phyloP scores from a whole-genome alignment of 164 flowering plant species.

The Brasenia schreberi region DNA sequence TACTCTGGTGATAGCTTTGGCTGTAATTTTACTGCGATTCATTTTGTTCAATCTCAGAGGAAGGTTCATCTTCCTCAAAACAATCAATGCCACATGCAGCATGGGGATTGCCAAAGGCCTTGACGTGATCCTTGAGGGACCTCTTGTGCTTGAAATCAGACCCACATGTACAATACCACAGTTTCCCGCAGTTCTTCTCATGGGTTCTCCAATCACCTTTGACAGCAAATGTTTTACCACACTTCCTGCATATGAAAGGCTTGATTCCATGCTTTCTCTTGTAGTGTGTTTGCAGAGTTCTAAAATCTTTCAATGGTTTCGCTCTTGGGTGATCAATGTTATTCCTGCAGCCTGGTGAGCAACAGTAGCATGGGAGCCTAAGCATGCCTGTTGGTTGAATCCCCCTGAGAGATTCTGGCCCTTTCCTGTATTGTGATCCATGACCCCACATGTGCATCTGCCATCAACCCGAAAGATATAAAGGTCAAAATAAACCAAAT shows the following conservation, averaged over 20 bases:
- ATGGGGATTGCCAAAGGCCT: slow-evolving; percentile 57
- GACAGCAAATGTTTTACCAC: slow-evolving; percentile 60
- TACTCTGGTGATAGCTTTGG: not conserved
- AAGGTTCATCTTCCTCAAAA: slow-evolving; percentile 62
- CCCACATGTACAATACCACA: slow-evolving; percentile 67
- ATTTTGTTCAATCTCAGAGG: slow-evolving; percentile 74
- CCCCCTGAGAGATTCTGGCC: slow-evolving; percentile 46
- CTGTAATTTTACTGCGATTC: slow-evolving; percentile 12
- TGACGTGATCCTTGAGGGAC: slow-evolving; percentile 59
- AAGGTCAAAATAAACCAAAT: not conserved
- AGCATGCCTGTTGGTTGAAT: slow-evolving; percentile 39
- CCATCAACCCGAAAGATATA: not conserved
- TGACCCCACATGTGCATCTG: slow-evolving; percentile 82
- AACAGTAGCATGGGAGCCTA: slow-evolving; percentile 57
- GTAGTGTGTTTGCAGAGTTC: slow-evolving; percentile 69
- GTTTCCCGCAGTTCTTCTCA: slow-evolving; percentile 66
- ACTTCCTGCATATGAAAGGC: slow-evolving; percentile 47
- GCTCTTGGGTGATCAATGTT: slow-evolving; percentile 57
- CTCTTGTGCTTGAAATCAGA: slow-evolving; percentile 75
- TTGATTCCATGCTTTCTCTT: slow-evolving; percentile 62
- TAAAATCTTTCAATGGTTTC: slow-evolving; percentile 61
- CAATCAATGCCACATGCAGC: slow-evolving; percentile 55
- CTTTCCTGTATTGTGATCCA: slow-evolving; percentile 52
- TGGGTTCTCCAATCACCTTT: slow-evolving; percentile 71
- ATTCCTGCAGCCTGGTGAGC: slow-evolving; percentile 63